Percentiles rank a stretch among this genome's conserved stretches.
These are phyloP conservation scores for Xanthoceras sorbifolium DNA, from an alignment of 345 rosid genomes.

Conservation along the genomic window DNA sequence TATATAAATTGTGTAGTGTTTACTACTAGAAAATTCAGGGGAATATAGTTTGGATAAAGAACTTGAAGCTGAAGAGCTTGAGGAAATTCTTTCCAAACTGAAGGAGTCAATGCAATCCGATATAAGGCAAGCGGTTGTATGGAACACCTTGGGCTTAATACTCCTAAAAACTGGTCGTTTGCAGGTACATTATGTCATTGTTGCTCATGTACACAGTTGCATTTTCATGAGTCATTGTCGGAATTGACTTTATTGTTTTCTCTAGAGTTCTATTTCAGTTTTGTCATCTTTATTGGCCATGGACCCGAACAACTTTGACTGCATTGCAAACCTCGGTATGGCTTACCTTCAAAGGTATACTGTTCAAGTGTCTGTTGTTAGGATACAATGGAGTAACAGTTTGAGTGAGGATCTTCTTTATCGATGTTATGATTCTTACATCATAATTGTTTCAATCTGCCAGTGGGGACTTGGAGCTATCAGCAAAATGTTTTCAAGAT, in stretches of 20 bases:
- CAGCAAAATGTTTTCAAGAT: slow-evolving; percentile 89
- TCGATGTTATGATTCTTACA: not conserved
- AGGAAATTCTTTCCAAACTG: slow-evolving; percentile 67
- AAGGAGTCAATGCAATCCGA: slow-evolving; percentile 75
- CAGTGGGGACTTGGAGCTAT: slow-evolving; percentile 83
- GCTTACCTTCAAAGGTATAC: slow-evolving; percentile 82
- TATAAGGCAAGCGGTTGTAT: slow-evolving; percentile 74
- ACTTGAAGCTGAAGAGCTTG: slow-evolving; percentile 76
- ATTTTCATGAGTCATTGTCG: slow-evolving; percentile 22
- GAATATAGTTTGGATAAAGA: slow-evolving; percentile 70
- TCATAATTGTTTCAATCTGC: slow-evolving; percentile 19
- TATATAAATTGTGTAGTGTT: slow-evolving; percentile 52
- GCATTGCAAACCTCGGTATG: slow-evolving; percentile 90
- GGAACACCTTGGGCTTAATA: slow-evolving; percentile 86
- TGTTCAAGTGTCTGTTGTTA: not conserved
- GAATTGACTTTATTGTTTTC: slow-evolving; percentile 15
- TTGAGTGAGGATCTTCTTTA: not conserved
- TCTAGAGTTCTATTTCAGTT: slow-evolving; percentile 78
- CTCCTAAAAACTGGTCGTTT: slow-evolving; percentile 86
- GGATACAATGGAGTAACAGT: not conserved
- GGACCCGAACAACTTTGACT: slow-evolving; percentile 76
- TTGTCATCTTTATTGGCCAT: slow-evolving; percentile 65
- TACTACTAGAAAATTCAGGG: slow-evolving; percentile 68
- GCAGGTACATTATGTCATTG: slow-evolving; percentile 51
- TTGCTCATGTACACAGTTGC: slow-evolving; percentile 8